Evolutionary conservation across 108 stramenopile species (phyloP), one percentile per base, ranked within the genome.

Genomic region (Aurantiochytrium sp.): DNA sequence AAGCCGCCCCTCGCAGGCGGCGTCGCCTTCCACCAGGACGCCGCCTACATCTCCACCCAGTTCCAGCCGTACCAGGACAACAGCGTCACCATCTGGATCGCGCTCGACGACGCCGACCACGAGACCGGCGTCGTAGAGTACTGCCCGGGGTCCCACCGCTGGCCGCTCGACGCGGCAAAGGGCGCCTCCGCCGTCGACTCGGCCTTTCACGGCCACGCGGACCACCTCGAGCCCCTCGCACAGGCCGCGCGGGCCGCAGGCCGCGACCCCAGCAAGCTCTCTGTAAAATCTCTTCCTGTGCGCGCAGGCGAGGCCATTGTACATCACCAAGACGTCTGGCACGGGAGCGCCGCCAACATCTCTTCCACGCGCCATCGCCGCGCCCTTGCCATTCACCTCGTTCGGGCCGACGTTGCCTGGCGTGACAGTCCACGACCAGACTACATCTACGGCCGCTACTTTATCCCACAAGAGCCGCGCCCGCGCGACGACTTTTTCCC

Each of bases 21-120:
- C 34, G 93, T 95, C 8, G 93, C 91, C 12, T 94, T 92, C 59
- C 94, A 95, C 87, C 94, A 92, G 55, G 94, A 95, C 86, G 45
- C 68, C 1, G 91, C 92, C 3, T 95, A 95, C 90, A 94, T 95
- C 55, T 88, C 90, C 37, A 59, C 68, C 22, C 91, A 94, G 22
- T 94, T 94, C 69, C 4, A 37, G 21, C 89, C 90, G 34, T 87
- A 89, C 2, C 54, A 53, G 4, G 87, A 92, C 86, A 93, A 91
- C 48, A 90, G 89, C 1, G 87, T 92, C 53, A 94, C 93, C 15
- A 52, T 94, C 21, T 95, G 94, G 94, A 93, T 95, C 15, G 93
- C 93, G 4, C 85, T 95, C 27, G 94, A 95, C 55, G 94, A 93
- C 53, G 91, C 91, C 36, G 89, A 92, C 21, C 69, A 89, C 55